These are phyloP conservation scores for Plenodomus lindquistii DNA, from an alignment of 2,329 filamentous ascomycete species.

Conservation along the genomic window DNA sequence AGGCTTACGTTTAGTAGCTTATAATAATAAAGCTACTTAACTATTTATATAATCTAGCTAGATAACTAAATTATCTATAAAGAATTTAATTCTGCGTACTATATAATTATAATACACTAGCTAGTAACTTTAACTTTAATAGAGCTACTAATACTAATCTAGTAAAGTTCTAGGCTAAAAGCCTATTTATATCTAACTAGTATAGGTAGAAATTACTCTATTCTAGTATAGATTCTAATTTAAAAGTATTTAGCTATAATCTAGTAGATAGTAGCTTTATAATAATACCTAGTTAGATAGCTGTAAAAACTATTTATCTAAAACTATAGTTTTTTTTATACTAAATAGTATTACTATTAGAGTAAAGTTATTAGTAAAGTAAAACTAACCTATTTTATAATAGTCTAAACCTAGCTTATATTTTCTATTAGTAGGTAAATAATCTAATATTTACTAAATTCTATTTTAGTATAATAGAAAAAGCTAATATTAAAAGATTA, in stretches of 20 bases:
- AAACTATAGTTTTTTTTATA: constrained; percentile 16
- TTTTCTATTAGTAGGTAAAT: constrained; percentile 50
- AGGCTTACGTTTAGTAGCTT: too few relatives aligned
- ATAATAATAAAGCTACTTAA: too few relatives aligned
- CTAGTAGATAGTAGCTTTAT: constrained; percentile 51
- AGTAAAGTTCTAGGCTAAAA: too few relatives aligned
- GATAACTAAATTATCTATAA: too few relatives aligned
- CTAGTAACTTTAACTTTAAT: too few relatives aligned
- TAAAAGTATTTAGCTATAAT: constrained; percentile 53
- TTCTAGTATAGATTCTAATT: constrained; percentile 52
- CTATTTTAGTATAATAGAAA: constrained; percentile 52
- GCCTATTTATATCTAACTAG: constrained; percentile 48
- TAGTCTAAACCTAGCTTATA: constrained; percentile 40
- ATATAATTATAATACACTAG: too few relatives aligned
- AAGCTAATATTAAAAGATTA: too few relatives aligned
- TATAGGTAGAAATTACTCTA: constrained; percentile 42
- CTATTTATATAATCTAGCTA: too few relatives aligned
- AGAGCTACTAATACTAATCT: too few relatives aligned
- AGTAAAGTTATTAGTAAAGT: too few relatives aligned
- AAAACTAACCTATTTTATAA: constrained; percentile 43
- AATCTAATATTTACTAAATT: constrained; percentile 50
- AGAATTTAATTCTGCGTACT: too few relatives aligned
- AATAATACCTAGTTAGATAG: constrained; percentile 44
- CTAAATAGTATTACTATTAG: too few relatives aligned
- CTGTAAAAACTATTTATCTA: constrained; percentile 19